A percentile compares a stretch with the other conserved stretches of the same genome.
phyloP scores from a whole-genome alignment of 2,329 filamentous ascomycete genomes.

The Allantophomopsis lycopodina region DNA sequence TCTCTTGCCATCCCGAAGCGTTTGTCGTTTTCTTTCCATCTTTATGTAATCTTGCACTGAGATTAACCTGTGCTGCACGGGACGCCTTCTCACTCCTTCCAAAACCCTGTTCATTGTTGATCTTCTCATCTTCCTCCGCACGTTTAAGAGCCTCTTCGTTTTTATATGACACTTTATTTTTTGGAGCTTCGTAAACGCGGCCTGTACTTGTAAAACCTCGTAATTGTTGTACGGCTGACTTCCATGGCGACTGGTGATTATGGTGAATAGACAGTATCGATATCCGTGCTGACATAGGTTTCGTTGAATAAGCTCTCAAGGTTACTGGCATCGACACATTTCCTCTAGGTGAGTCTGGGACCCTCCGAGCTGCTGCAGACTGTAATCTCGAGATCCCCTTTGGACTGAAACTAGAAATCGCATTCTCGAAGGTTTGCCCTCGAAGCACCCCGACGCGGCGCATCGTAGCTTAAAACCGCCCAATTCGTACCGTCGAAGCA shows the following conservation, averaged over 20 bases:
- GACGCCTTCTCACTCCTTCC: conserved; percentile 70
- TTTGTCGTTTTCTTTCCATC: conserved; percentile 46
- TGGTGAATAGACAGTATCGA: conserved; percentile 3
- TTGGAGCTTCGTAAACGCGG: conserved; percentile 8
- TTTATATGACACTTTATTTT: conserved; percentile 15
- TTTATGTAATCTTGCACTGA: conserved; percentile 77
- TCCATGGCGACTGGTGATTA: conserved; percentile 9
- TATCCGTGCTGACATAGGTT: conserved; percentile 4
- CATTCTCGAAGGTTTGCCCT: too few species aligned
- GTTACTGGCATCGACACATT: too few species aligned
- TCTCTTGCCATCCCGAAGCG: conserved; percentile 55
- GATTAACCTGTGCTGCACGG: conserved; percentile 77
- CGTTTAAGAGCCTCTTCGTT: conserved; percentile 20
- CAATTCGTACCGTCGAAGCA: too few species aligned
- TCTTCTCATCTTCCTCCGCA: conserved; percentile 26
- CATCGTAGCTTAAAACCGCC: too few species aligned
- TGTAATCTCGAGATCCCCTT: too few species aligned
- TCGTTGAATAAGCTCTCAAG: background rate
- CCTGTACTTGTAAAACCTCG: conserved; percentile 14
- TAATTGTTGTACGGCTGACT: conserved; percentile 14
- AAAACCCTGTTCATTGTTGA: conserved; percentile 41
- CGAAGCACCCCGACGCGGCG: too few species aligned
- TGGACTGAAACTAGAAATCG: too few species aligned
- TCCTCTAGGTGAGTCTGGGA: too few species aligned
- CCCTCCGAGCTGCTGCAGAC: background rate